Percentiles rank a stretch among this genome's conserved stretches.
These are phyloP conservation scores for Clathrus columnatus DNA, from an alignment of 768 basidiomycete species.

Conservation along the genomic window DNA sequence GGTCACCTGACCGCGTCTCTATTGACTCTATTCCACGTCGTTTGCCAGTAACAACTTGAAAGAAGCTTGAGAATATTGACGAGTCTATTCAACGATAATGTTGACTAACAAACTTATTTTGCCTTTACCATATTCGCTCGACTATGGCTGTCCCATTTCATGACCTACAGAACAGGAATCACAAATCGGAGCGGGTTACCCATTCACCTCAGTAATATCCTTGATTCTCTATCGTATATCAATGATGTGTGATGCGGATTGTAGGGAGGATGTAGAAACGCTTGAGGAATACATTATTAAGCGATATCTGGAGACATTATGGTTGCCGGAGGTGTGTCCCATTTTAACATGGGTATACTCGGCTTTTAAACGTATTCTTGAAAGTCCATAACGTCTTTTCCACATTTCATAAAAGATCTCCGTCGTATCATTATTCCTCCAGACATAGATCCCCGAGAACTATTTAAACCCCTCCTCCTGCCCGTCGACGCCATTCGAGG, in stretches of 20 bases:
- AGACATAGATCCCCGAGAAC: slow-evolving; percentile 36
- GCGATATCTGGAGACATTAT: slow-evolving; percentile 69
- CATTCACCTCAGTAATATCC: too few relatives aligned
- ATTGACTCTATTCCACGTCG: too few relatives aligned
- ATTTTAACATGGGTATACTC: too few relatives aligned
- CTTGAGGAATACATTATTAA: slow-evolving; percentile 50
- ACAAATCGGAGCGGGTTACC: slow-evolving; percentile 45
- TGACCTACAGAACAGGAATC: slow-evolving; percentile 60
- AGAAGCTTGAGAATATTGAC: too few relatives aligned
- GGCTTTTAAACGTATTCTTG: neutral
- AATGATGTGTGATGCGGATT: too few relatives aligned
- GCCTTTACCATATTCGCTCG: neutral
- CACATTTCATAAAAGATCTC: slow-evolving; percentile 46
- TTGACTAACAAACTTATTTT: too few relatives aligned
- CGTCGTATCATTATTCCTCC: slow-evolving; percentile 36
- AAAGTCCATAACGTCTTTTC: slow-evolving; percentile 69
- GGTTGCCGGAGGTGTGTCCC: slow-evolving; percentile 75
- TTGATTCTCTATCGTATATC: too few relatives aligned
- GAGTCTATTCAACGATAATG: too few relatives aligned
- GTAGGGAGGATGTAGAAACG: slow-evolving; percentile 32
- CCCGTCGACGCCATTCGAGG: slow-evolving; percentile 43
- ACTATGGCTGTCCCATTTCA: slow-evolving; percentile 18
- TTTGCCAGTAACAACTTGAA: too few relatives aligned
- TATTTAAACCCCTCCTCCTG: slow-evolving; percentile 56
- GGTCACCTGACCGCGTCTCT: too few relatives aligned